A percentile compares a stretch with the other conserved stretches of the same genome.
phyloP scores from a whole-genome alignment of 257 asterid genomes.

The Ajuga chamaepitys region DNA sequence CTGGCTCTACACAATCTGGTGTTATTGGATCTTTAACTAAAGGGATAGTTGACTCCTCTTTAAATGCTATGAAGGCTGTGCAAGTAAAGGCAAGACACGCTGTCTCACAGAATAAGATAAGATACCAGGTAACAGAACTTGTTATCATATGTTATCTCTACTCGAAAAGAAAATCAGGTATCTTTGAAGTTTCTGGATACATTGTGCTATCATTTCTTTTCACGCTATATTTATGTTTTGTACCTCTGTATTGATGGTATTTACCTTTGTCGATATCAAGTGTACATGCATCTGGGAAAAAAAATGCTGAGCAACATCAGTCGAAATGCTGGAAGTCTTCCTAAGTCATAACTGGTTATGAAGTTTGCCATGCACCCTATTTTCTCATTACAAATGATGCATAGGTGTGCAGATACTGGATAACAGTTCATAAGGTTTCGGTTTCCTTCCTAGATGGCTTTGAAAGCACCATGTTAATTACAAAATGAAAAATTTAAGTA shows the following conservation, averaged over 20 bases:
- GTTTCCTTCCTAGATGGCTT: background rate
- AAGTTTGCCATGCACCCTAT: background rate
- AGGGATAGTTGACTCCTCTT: slow-evolving; percentile 85
- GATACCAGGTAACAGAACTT: slow-evolving; percentile 78
- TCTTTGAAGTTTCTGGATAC: background rate
- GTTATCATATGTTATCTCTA: slow-evolving; percentile 11
- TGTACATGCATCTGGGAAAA: background rate
- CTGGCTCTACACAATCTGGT: slow-evolving; percentile 56
- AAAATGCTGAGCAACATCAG: slow-evolving; percentile 6
- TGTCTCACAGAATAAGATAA: slow-evolving; percentile 92
- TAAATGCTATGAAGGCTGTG: slow-evolving; percentile 88
- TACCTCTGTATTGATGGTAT: too few species aligned
- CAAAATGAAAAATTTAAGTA: background rate
- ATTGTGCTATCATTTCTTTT: background rate
- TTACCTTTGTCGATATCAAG: background rate
- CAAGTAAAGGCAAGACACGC: slow-evolving; percentile 93
- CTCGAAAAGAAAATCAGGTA: slow-evolving; percentile 2
- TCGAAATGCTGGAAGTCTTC: slow-evolving; percentile 4
- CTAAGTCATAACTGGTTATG: background rate
- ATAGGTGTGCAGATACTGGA: background rate
- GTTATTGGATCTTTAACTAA: slow-evolving; percentile 69
- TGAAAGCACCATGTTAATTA: background rate
- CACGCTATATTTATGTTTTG: background rate
- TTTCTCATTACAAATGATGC: slow-evolving; percentile 1
- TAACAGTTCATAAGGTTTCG: background rate